Conservation (phyloP, 2,329 filamentous ascomycete species). For the Colletotrichum sp. region DNA sequence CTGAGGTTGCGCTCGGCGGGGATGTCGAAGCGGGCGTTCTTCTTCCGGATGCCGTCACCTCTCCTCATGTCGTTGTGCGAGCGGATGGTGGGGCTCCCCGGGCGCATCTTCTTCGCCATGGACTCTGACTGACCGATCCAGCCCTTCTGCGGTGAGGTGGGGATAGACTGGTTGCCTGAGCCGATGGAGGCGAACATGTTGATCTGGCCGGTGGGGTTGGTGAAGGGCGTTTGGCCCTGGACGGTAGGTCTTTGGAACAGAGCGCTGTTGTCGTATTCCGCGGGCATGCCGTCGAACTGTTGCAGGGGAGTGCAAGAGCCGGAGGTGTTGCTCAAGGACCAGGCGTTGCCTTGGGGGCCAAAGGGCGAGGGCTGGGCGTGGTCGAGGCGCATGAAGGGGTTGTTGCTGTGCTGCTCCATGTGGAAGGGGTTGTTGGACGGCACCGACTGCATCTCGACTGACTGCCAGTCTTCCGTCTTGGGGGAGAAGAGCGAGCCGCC, state of each 20-base stretch:
- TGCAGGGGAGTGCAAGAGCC: conserved; percentile 78
- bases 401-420: conserved; percentile 60
- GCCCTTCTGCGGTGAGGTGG: conserved; percentile 63
- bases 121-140: conserved; percentile 57
- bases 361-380: conserved; percentile 50
- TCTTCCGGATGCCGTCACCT: conserved; percentile 94
- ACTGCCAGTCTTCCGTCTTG: conserved; percentile 69
- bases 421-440: conserved; percentile 67
- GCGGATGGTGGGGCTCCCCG: conserved; percentile 72
- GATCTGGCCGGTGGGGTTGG: conserved; percentile 53
- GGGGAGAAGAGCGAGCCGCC: conserved; percentile 66
- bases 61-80: conserved; percentile 79
- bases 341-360: conserved; percentile 49
- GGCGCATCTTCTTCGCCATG: conserved; percentile 65
- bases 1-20: conserved; percentile 89
- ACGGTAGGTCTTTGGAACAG: conserved; percentile 58
- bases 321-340: conserved; percentile 70
- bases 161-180: conserved; percentile 53
- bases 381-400: conserved; percentile 72
- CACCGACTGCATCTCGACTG: conserved; percentile 68
- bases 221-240: conserved; percentile 60
- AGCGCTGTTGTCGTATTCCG: conserved; percentile 59
- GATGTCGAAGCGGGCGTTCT: conserved; percentile 98
- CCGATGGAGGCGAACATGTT: conserved; percentile 60
- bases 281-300: conserved; percentile 67